Evolutionary conservation across 1,139 yeast genomes (phyloP), one percentile per base, ranked within the genome.

Genomic region (Candida neerlandica): DNA sequence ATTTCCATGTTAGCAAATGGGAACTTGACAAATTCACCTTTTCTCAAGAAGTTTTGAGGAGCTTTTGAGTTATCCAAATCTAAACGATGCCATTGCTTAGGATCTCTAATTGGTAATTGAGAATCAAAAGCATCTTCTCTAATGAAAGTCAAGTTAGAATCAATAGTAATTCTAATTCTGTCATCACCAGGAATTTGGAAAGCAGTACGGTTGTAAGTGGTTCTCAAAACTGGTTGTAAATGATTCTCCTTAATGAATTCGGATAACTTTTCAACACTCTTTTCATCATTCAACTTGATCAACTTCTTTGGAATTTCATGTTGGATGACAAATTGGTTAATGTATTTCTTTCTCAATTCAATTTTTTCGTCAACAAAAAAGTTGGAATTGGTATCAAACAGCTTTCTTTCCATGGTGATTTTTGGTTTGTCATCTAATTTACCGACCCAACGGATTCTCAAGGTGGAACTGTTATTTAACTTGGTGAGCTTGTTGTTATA

Each of bases 181-280:
- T 91, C 96, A 65, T 94, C 98, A 53, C 98, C 98, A 1, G 99
- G 99, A 58, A 94, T 92, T 73, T 94, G 97, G 76, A 94, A 94
- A 1, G 98, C 98, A 14, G 97, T 89, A 68, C 99, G 82, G 42
- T 90, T 89, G 70, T 89, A 91, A 42, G 86, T 81, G 4, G 97
- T 82, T 71, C 99, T 84, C 65, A 94, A 71, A 39, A 89, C 83
- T 14, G 99, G 99, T 67, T 89, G 88, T 55, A 94, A 77, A 52
- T 83, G 78, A 58, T 84, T 78, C 49, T 84, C 84, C 42, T 71
- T 67, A 54, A 94, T 85, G 62, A 86, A 89, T 10, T 75, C 66
- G 48, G 91, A 72, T 49, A 81, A 81, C 42, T 77, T 75, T 19
- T 75, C 65, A 49, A 80, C 77, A 55, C 64, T 56, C 41, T 54